These are phyloP conservation scores for Prunus dulcis DNA, from an alignment of 306 rosid genomes.

Conservation along the genomic window DNA sequence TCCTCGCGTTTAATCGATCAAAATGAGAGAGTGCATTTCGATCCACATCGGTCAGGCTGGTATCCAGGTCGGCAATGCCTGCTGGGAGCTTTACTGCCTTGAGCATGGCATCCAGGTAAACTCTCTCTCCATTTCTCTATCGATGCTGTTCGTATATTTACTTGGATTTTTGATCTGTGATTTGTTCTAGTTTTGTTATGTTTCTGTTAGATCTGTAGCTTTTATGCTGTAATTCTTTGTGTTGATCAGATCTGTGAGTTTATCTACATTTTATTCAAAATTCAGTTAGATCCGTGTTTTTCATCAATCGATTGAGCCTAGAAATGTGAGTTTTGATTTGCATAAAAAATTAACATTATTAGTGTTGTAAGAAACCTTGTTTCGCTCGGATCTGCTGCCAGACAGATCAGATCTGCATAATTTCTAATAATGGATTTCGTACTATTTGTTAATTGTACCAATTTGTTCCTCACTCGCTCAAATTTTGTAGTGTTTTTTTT, in stretches of 20 bases:
- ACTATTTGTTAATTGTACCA: neutral
- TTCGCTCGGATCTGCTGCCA: neutral
- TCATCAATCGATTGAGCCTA: neutral
- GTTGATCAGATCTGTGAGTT: neutral
- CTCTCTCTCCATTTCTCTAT: neutral
- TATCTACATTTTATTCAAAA: neutral
- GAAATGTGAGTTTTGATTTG: neutral
- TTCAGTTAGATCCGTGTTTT: neutral
- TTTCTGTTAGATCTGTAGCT: neutral
- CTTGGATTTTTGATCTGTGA: neutral
- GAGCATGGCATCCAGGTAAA: slow-evolving; percentile 86
- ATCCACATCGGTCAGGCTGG: slow-evolving; percentile 98
- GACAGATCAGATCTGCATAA: neutral
- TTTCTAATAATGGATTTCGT: too few species aligned
- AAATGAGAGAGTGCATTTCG: slow-evolving; percentile 93
- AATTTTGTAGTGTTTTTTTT: too few species aligned
- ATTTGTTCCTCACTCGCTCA: neutral
- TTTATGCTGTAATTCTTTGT: neutral
- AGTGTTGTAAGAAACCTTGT: neutral
- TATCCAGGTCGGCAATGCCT: slow-evolving; percentile 94
- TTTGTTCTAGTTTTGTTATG: neutral
- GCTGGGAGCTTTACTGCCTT: slow-evolving; percentile 97
- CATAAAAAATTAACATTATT: neutral
- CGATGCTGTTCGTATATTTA: neutral
- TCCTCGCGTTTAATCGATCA: slow-evolving; percentile 10